phyloP scores from a whole-genome alignment of 2,329 filamentous ascomycete species.

The Alternaria viburni region DNA sequence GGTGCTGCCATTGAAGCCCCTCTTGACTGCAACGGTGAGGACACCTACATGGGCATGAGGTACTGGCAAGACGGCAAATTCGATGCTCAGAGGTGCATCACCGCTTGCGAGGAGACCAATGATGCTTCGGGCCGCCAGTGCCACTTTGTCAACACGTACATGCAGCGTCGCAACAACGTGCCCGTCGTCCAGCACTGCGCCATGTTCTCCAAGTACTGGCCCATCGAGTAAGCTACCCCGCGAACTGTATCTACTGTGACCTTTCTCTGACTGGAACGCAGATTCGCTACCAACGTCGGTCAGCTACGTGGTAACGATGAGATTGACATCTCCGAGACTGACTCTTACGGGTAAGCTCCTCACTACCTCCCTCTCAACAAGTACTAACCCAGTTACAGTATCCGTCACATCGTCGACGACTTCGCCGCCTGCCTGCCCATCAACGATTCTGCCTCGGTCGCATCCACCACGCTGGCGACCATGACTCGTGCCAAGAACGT shows the following conservation, averaged over 20 bases:
- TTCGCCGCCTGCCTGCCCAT: neutral
- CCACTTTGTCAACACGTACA: constrained; percentile 44
- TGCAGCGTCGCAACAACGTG: constrained; percentile 32
- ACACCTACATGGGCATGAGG: constrained; percentile 32
- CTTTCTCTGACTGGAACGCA: neutral
- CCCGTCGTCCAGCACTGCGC: constrained; percentile 35
- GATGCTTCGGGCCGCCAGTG: constrained; percentile 25
- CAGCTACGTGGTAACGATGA: neutral
- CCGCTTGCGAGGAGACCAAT: constrained; percentile 23
- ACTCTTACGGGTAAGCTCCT: constrained; percentile 4
- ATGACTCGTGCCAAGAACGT: neutral
- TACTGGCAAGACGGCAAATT: constrained; percentile 34
- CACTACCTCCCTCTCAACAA: neutral
- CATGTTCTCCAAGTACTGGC: constrained; percentile 14
- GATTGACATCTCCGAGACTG: constrained; percentile 1
- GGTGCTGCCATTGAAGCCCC: constrained; percentile 40
- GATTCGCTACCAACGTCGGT: constrained; percentile 12
- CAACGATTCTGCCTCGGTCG: neutral
- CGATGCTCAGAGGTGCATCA: constrained; percentile 39
- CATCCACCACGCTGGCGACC: neutral
- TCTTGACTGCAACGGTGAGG: constrained; percentile 32
- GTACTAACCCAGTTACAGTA: neutral
- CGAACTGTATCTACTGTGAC: neutral
- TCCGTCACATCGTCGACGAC: neutral
- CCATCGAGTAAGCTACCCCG: neutral